Evolutionary conservation across 176 grass and related monocot species (phyloP).

Genomic region (Panicum miliaceum): DNA sequence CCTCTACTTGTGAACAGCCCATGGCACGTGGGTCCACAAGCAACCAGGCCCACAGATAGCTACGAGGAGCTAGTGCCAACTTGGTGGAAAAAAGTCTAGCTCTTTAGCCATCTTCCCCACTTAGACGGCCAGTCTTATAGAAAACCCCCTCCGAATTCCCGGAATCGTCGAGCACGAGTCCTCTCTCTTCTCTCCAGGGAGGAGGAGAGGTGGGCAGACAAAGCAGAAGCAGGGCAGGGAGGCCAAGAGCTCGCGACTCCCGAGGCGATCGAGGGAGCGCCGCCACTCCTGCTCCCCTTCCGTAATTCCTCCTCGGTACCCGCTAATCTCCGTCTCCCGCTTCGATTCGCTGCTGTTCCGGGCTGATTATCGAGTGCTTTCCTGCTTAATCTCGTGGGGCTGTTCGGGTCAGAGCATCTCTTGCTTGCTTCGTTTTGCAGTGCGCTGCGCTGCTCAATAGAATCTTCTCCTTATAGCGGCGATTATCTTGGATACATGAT

Average conservation of each 20-base stretch:
- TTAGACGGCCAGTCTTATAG: background rate
- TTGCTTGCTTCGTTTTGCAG: background rate
- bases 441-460: too few species aligned
- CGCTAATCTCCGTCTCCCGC: background rate
- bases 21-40: background rate
- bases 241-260: constrained; percentile 22
- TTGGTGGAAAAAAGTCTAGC: background rate
- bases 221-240: background rate
- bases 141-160: constrained; percentile 14
- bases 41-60: accelerated
- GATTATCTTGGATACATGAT: background rate
- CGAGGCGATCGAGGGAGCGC: constrained; percentile 18
- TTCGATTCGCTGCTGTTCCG: background rate
- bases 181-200: constrained; percentile 8
- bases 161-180: background rate
- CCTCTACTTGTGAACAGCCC: accelerated
- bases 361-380: background rate
- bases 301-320: background rate
- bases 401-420: background rate
- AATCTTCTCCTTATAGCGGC: background rate
- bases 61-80: accelerated
- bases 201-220: background rate
- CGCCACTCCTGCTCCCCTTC: background rate
- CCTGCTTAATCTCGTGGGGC: constrained; percentile 1
- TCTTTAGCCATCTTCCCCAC: background rate